Evolutionary conservation across 2,329 filamentous ascomycete species (phyloP).

Genomic region (Podosphaera xanthii): DNA sequence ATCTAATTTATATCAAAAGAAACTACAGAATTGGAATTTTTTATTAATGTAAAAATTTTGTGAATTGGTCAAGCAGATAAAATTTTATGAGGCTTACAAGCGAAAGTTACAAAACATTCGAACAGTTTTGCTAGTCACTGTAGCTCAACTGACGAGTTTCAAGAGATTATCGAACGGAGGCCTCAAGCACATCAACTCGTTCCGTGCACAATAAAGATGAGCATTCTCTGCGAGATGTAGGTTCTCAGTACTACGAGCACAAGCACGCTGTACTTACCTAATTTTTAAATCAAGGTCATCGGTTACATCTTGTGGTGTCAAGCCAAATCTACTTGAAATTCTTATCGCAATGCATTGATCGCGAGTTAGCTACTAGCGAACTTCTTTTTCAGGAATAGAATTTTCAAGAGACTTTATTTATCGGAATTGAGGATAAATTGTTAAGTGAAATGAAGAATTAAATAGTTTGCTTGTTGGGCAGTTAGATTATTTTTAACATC

Average conservation of each 20-base stretch:
- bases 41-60: too few relatives aligned
- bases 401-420: background rate
- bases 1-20: too few relatives aligned
- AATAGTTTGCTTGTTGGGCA: too few relatives aligned
- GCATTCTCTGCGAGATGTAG: background rate
- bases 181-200: background rate
- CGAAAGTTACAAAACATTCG: too few relatives aligned
- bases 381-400: background rate
- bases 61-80: too few relatives aligned
- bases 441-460: background rate
- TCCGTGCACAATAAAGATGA: background rate
- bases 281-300: background rate
- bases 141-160: background rate
- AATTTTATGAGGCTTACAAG: too few relatives aligned
- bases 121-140: too few relatives aligned
- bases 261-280: background rate
- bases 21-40: too few relatives aligned
- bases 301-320: background rate
- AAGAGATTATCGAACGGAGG: background rate
- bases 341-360: background rate
- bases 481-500: too few relatives aligned
- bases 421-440: background rate
- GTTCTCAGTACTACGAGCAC: background rate
- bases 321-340: background rate
- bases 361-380: background rate